Evolutionary conservation across 1,284 basidiomycete genomes (phyloP), one percentile per base, ranked within the genome.

Genomic region (Pisolithus thermaeus): DNA sequence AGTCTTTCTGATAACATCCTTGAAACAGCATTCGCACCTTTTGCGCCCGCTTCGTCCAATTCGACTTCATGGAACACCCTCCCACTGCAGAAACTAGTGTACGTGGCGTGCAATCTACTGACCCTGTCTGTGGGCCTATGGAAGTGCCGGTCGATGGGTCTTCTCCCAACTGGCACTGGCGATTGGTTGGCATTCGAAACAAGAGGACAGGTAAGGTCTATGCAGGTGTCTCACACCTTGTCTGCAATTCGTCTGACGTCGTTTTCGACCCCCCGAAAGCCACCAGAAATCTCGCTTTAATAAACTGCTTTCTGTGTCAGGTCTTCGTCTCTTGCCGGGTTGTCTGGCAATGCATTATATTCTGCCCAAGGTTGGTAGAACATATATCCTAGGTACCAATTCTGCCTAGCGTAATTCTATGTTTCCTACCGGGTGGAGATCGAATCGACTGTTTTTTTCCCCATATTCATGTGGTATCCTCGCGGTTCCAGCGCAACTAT

Each of bases 131-230:
- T 95, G 30, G 92, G 92, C 0, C 69, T 95, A 32, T 96, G 88
- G 84, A 96, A 96, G 68, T 94, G 91, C 69, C 82, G 83, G 46
- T 81, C 84, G 1, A 93, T 96, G 91, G 92, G 92, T 2, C 73
- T 96, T 50, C 69, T 96, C 27, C 92, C 92, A 0, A 87, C 83
- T 2, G 90, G 92, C 1, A 88, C 91, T 0, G 90, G 87, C 3
- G 92, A 96, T 70, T 96, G 92, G 91, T 71, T 94, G 49, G 91
- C 90, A 22, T 95, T 95, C 61, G 92, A 95, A 72, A 87, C 81
- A 3, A 74, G 92, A 60, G 81, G 80, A 35, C 60, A 72, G 65
- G 90, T 92, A 59, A 59, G 87, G 23, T 11, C 11, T 14, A 27
- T 4, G 12, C 32, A 14, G 12, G 16, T 35, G 12, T 35, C 14